A percentile compares a stretch with the other conserved stretches of the same genome.
phyloP scores from a whole-genome alignment of 768 basidiomycete genomes.

The Boletus speciosus region DNA sequence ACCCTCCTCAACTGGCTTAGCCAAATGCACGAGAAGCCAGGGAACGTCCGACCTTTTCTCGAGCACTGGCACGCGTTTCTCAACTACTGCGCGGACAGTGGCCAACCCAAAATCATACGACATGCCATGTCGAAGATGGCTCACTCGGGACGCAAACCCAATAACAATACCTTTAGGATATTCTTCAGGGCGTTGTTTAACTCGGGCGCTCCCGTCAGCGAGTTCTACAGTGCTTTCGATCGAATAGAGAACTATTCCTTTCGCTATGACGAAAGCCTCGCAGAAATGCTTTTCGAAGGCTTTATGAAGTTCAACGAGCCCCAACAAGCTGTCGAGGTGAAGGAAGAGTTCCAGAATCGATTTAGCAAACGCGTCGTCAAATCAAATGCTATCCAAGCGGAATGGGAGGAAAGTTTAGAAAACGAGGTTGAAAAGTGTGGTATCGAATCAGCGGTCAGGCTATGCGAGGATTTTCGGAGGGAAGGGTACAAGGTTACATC shows the following conservation, averaged over 20 bases:
- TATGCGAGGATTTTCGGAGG: constrained; percentile 32
- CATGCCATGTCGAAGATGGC: constrained; percentile 36
- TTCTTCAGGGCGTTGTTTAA: constrained; percentile 45
- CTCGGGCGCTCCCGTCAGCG: constrained; percentile 27
- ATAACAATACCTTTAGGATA: constrained; percentile 45
- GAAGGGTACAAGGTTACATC: constrained; percentile 32
- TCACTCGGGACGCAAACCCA: constrained; percentile 39
- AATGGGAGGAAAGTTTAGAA: constrained; percentile 30
- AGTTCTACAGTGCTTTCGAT: constrained; percentile 42
- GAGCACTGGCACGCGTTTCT: constrained; percentile 57
- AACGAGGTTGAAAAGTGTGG: constrained; percentile 34
- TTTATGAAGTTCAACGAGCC: constrained; percentile 41
- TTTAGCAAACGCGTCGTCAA: constrained; percentile 30
- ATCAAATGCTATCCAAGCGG: constrained; percentile 24
- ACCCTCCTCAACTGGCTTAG: constrained; percentile 49
- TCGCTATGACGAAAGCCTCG: constrained; percentile 42
- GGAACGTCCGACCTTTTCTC: constrained; percentile 42
- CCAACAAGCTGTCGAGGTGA: constrained; percentile 37
- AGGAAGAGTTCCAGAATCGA: constrained; percentile 35
- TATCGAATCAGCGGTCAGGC: constrained; percentile 31
- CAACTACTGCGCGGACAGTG: constrained; percentile 33
- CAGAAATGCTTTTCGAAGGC: constrained; percentile 38
- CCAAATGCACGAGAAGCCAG: constrained; percentile 51
- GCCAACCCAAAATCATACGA: constrained; percentile 25
- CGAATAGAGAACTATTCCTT: constrained; percentile 46